phyloP scores from a whole-genome alignment of 345 rosid genomes.

The Eutrema heterophyllum region DNA sequence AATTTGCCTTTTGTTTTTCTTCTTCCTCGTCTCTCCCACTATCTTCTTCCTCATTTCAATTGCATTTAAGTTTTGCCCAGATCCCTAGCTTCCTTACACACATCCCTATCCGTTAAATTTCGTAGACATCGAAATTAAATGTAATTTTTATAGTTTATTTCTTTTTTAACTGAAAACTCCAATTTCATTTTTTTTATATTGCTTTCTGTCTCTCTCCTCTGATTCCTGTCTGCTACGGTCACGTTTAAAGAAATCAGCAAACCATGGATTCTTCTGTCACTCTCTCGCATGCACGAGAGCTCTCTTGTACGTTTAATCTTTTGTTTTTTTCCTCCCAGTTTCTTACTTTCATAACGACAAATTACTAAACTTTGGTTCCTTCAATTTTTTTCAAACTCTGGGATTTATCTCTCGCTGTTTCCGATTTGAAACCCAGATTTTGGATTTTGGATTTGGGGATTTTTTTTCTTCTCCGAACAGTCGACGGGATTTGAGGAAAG shows the following conservation, averaged over 20 bases:
- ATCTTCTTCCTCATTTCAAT: slow-evolving; percentile 29
- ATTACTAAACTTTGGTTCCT: not conserved
- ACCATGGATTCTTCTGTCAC: slow-evolving; percentile 28
- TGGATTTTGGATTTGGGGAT: slow-evolving; percentile 9
- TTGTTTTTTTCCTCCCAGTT: not conserved
- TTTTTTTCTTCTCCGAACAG: not conserved
- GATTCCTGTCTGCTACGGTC: slow-evolving; percentile 26
- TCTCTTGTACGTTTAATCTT: slow-evolving; percentile 2
- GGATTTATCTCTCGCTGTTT: not conserved
- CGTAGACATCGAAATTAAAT: slow-evolving; percentile 14
- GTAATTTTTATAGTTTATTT: not conserved
- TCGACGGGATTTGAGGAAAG: not conserved
- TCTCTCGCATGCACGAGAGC: slow-evolving; percentile 36
- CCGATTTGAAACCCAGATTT: slow-evolving; percentile 8
- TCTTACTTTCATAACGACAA: not conserved
- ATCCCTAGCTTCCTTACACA: slow-evolving; percentile 34
- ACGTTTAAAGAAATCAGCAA: slow-evolving; percentile 33
- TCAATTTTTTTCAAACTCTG: not conserved
- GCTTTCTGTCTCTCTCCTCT: slow-evolving; percentile 21
- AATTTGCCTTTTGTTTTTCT: not conserved
- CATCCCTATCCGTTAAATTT: slow-evolving; percentile 33
- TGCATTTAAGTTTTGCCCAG: slow-evolving; percentile 22
- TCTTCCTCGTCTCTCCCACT: slow-evolving; percentile 22
- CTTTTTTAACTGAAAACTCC: not conserved
- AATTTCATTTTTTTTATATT: not conserved